phyloP scores from a whole-genome alignment of 2,329 filamentous ascomycete genomes.

The Aspergillus pseudotamarii region DNA sequence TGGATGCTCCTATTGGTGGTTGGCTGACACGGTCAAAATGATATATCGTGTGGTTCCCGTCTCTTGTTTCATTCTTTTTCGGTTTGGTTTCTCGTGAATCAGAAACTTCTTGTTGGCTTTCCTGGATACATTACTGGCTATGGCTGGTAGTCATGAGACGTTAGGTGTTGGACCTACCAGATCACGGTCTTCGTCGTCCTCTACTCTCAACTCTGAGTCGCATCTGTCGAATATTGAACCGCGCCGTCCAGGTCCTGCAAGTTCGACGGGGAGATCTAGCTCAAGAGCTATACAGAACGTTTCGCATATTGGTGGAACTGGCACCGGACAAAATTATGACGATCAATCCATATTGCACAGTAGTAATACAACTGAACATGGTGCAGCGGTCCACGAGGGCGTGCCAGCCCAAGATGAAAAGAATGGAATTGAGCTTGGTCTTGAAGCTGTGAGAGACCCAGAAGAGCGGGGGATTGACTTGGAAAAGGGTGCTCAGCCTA shows the following conservation, averaged over 20 bases:
- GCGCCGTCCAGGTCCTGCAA: slow-evolving; percentile 5
- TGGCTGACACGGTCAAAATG: not conserved
- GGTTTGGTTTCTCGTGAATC: not conserved
- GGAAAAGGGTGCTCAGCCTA: slow-evolving; percentile 20
- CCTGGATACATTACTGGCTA: not conserved
- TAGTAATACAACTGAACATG: slow-evolving; percentile 18
- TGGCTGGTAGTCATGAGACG: slow-evolving; percentile 12
- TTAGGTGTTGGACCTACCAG: slow-evolving; percentile 9
- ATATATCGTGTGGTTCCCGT: not conserved
- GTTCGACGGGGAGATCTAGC: slow-evolving; percentile 12
- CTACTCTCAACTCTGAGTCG: slow-evolving; percentile 19
- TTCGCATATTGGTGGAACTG: slow-evolving; percentile 25
- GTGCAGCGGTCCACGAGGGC: slow-evolving; percentile 7
- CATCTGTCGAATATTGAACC: slow-evolving; percentile 9
- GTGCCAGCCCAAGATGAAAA: slow-evolving; percentile 17
- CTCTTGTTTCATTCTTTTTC: not conserved
- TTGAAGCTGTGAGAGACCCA: slow-evolving; percentile 28
- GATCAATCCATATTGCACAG: slow-evolving; percentile 37
- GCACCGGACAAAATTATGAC: slow-evolving; percentile 37
- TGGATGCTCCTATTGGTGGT: not conserved
- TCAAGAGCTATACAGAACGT: slow-evolving; percentile 22
- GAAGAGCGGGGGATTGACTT: slow-evolving; percentile 33
- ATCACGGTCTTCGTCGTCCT: slow-evolving; percentile 21
- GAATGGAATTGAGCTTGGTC: slow-evolving; percentile 14
- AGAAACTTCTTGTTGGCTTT: not conserved